These are phyloP conservation scores for Protomyces lactucae-debilis DNA, from an alignment of 1,139 yeast species.

Conservation along the genomic window DNA sequence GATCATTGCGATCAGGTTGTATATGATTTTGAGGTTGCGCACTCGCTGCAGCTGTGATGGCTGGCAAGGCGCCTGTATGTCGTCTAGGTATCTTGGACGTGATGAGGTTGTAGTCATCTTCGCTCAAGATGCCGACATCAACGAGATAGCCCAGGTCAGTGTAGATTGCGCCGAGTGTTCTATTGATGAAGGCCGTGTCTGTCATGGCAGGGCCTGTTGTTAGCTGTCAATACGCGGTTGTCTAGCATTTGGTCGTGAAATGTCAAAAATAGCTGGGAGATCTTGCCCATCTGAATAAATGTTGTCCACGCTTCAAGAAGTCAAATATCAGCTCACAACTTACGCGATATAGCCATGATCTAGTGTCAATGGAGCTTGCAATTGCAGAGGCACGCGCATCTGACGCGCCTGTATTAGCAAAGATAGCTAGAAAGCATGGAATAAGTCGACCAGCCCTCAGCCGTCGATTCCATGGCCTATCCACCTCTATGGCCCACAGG, in stretches of 20 bases:
- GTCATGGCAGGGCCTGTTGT: not conserved
- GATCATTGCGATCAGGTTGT: slow-evolving; percentile 35
- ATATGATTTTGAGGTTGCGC: slow-evolving; percentile 36
- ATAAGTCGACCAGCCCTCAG: not conserved
- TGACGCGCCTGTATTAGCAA: not conserved
- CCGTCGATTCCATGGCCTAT: not conserved
- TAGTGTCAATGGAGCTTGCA: not conserved
- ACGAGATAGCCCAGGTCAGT: slow-evolving; percentile 67
- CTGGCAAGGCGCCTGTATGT: slow-evolving; percentile 41
- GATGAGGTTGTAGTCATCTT: slow-evolving; percentile 53
- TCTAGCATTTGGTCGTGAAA: too few species aligned
- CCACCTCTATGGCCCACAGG: not conserved
- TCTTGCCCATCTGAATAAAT: too few species aligned
- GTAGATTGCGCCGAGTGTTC: slow-evolving; percentile 14
- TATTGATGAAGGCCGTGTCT: not conserved
- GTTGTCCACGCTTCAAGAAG: too few species aligned
- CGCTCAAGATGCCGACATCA: slow-evolving; percentile 71
- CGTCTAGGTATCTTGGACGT: slow-evolving; percentile 50
- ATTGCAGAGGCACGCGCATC: not conserved
- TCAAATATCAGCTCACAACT: too few species aligned
- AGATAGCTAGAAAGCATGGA: not conserved
- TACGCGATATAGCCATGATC: too few species aligned
- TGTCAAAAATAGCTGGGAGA: too few species aligned
- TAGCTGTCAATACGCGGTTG: too few species aligned
- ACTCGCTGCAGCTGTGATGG: not conserved